Base-by-base conservation (phyloP, 352 stramenopile genomes). In the Phytophthora pinifolia region DNA sequence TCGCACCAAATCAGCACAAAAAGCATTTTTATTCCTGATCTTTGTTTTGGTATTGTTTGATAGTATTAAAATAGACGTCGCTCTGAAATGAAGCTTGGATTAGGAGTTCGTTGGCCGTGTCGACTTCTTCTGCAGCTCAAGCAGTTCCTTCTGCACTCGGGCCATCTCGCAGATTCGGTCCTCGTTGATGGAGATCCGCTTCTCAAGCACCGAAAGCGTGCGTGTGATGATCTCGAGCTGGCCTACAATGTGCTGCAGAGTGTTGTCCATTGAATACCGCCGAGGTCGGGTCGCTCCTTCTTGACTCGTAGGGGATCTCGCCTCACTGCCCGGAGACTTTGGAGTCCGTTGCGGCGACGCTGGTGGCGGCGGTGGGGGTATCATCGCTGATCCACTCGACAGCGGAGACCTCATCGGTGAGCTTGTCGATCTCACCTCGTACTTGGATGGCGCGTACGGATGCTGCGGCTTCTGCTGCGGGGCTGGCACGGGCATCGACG, bases 161-260 rank as follows among this genome's bases (percentile, higher is more conserved):
- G 70, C 62, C n/a, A 92, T 55, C 27, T 89, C 75, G 17, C 67
- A 54, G 42, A 92, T 88, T 8, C 80, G 78, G 45, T 95, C 83
- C 56, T 97, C 88, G 34, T 72, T 91, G 37, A 92, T 77, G 9
- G 79, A 90, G 18, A 97, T 77, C 27, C 88, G 73, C 50, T 96
- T 78, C 57, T 97, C 88, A 0, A 97, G 55, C 15, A 94, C 73
- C 5, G 70, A 81, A 6, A 97, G 66, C 29, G 88, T 97, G 15
- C 70, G 70, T 0, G 88, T 97, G 54, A 96, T 82, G 58, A 95
- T 92, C 59, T 96, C 87, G 22, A 97, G 59, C 54, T 97, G 88
- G 0, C 84, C 87, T 8, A 96, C 72, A 58, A 97, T 95, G 57
- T 97, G 88, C 46, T 97, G 82, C 32, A 96, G 70, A 17, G 88